Conservation (phyloP, 2,329 filamentous ascomycete species). For the Pseudogymnoascus sp. region DNA sequence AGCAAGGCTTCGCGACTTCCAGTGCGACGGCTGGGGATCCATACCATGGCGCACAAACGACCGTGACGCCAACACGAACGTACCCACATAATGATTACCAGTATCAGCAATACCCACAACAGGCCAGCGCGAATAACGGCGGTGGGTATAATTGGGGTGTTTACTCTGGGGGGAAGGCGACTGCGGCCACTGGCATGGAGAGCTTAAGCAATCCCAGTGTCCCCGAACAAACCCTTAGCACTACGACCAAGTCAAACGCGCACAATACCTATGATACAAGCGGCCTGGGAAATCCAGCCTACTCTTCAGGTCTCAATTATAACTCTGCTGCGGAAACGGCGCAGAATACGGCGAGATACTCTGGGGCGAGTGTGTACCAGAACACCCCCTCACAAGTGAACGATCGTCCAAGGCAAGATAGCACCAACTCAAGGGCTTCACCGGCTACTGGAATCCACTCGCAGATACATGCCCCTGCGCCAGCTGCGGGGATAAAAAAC, state of each 20-base stretch:
- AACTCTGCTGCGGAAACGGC: background rate
- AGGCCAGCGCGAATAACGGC: background rate
- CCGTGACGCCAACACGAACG: background rate
- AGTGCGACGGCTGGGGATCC: background rate
- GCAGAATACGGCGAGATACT: background rate
- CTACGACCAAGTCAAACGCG: background rate
- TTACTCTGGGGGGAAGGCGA: background rate
- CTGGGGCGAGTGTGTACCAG: background rate
- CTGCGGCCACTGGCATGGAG: background rate
- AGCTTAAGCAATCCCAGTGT: background rate
- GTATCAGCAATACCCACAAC: slow-evolving; percentile 8
- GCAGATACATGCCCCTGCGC: background rate
- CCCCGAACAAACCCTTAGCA: background rate
- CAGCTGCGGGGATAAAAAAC: background rate
- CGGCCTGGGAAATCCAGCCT: slow-evolving; percentile 10
- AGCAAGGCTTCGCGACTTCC: background rate
- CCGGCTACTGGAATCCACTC: background rate
- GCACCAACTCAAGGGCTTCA: background rate
- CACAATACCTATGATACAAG: slow-evolving; percentile 8
- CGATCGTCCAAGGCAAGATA: background rate
- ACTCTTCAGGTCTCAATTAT: slow-evolving; percentile 5
- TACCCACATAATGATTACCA: slow-evolving; percentile 7
- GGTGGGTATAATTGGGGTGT: slow-evolving; percentile 1
- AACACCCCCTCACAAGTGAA: background rate
- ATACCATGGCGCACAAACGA: background rate